These are phyloP conservation scores for Solanum hybrid DNA, from an alignment of 305 asterid species.

Conservation along the genomic window DNA sequence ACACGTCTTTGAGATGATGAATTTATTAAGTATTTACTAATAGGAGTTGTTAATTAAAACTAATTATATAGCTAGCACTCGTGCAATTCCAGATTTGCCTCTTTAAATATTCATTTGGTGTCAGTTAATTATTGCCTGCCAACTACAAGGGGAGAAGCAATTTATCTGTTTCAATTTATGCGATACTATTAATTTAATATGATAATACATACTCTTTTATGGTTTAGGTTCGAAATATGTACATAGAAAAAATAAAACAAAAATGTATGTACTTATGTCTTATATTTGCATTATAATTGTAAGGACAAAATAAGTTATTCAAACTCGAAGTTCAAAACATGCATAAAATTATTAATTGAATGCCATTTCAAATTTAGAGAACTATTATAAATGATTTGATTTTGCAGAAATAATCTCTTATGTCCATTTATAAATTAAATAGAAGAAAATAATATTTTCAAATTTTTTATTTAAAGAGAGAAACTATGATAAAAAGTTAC, in stretches of 20 bases:
- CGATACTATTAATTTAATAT: no score
- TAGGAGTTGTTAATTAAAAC: neutral
- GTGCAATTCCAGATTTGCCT: neutral
- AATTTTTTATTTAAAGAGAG: neutral
- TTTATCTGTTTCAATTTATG: neutral
- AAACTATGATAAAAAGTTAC: neutral
- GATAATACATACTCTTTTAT: neutral
- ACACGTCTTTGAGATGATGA: neutral
- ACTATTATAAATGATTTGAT: neutral
- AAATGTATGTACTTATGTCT: neutral
- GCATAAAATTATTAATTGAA: neutral
- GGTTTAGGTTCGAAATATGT: neutral
- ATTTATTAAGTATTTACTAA: neutral
- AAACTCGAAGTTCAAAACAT: neutral
- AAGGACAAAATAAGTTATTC: neutral
- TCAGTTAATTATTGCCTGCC: neutral
- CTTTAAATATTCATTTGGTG: neutral
- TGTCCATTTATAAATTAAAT: neutral
- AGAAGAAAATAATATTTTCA: neutral
- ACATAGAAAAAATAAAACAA: neutral
- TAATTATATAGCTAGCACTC: neutral
- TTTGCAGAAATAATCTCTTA: neutral
- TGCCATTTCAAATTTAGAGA: neutral
- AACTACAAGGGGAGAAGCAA: neutral
- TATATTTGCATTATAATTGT: neutral